Evolutionary conservation across 1,139 yeast genomes (phyloP), one percentile per base, ranked within the genome.

Genomic region (Suhomyces panamericanus): DNA sequence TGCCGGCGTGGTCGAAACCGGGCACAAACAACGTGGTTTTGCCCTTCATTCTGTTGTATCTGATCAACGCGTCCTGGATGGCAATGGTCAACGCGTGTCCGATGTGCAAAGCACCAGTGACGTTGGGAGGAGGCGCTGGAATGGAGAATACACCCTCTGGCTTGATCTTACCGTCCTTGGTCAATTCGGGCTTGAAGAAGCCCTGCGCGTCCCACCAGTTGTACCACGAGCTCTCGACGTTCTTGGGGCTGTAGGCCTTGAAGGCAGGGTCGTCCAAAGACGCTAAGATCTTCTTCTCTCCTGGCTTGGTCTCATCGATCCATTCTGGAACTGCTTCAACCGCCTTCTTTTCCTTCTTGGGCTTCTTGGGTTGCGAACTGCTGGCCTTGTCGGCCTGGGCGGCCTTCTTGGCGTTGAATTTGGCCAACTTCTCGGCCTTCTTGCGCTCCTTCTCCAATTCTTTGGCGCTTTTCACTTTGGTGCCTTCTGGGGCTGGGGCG

Each of bases 1-100:
- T 91, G 78, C 99, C 99, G 26, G 99, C 99, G 64, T 93, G 99
- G 69, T 93, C 99, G 61, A 93, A 93, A 36, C 99, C 99, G 42
- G 99, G 99, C 52, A 93, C 69, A 68, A 87, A 95, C 52, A 93
- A 75, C 16, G 93, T 91, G 42, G 98, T 90, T 70, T 87, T 88
- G 44, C 99, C 99, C 70, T 85, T 85, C 99, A 93, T 93, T 76
- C 99, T 86, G 76, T 95, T 83, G 77, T 81, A 93, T 70, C 99
- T 83, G 53, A 90, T 83, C 63, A 93, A 79, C 32, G 98, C 70
- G 67, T 93, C 99, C 73, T 93, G 99, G 62, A 93, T 87, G 37
- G 98, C 77, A 51, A 91, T 89, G 16, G 99, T 95, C 65, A 93
- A 80, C 27, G 98, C 99, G 68, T 95, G 99, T 58, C 99, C 99